phyloP scores from a whole-genome alignment of 1,284 basidiomycete species.

The Sanguinoderma infundibulare region DNA sequence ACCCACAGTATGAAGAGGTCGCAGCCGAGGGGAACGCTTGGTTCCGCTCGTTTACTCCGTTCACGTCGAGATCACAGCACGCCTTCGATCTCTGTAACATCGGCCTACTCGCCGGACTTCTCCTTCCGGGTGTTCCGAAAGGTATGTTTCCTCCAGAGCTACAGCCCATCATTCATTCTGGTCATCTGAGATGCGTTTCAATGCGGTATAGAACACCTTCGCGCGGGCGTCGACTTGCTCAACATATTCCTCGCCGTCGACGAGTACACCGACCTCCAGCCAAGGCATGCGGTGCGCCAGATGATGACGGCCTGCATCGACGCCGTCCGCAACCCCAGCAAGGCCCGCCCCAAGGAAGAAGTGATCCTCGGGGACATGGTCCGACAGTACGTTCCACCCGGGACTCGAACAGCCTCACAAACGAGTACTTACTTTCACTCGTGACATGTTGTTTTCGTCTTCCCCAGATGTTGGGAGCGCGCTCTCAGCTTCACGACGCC shows the following conservation, averaged over 20 bases:
- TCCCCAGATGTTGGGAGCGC: slow-evolving; percentile 25
- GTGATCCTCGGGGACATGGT: not conserved
- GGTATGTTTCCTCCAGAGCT: too few species aligned
- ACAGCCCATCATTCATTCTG: too few species aligned
- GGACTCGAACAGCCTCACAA: not conserved
- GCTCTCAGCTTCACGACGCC: slow-evolving; percentile 16
- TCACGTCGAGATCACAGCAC: slow-evolving; percentile 33
- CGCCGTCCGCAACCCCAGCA: not conserved
- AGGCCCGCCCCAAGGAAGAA: not conserved
- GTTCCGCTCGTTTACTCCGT: slow-evolving; percentile 36
- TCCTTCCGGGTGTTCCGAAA: slow-evolving; percentile 27
- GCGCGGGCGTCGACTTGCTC: not conserved
- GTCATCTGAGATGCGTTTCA: too few species aligned
- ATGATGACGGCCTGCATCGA: not conserved
- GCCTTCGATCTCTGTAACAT: slow-evolving; percentile 41
- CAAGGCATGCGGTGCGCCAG: not conserved
- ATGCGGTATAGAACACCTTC: not conserved
- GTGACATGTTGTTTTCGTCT: not conserved
- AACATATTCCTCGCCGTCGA: not conserved
- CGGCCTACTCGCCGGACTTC: slow-evolving; percentile 32
- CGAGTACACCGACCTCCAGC: not conserved
- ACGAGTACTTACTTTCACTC: slow-evolving; percentile 4
- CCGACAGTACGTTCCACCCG: not conserved
- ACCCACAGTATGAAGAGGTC: slow-evolving; percentile 30
- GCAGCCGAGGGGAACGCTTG: slow-evolving; percentile 36